Evolutionary conservation across 768 basidiomycete genomes (phyloP), one percentile per base, ranked within the genome.

Genomic region (Phanerochaete carnosa): DNA sequence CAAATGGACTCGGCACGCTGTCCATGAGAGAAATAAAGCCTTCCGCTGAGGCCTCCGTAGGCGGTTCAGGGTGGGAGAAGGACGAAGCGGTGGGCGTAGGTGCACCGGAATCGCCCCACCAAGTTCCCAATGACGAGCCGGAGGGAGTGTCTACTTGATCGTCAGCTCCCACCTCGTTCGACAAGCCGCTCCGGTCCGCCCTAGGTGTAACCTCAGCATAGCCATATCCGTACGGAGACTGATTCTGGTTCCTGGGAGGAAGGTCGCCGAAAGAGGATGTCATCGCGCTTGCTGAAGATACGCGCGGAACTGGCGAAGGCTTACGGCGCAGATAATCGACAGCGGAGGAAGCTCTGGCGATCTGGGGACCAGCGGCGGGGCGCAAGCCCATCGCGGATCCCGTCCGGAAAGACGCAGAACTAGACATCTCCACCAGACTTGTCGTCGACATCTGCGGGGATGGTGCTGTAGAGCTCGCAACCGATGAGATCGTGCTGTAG

Each of bases 401-500:
- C 57, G 83, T 85, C 55, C 88, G 78, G 32, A 78, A 78, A 8
- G 86, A 84, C 45, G 83, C 80, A 12, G 78, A 70, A 22, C 72
- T 65, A 3, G 72, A 62, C 57, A 72, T 72, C 25, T 63, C 71
- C n/a, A 68, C 60, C 47, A 69, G 71, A 62, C 80, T 80, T 6
- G 77, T 68, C 25, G 77, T 69, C 6, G 81, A 84, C 33, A 83
- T 89, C 63, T 84, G 87, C 1, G 92, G 91, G 13, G 93, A 92
- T 2, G 92, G 86, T 45, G 83, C 83, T 3, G 87, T 84, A 6
- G 93, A 92, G 23, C 85, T 82, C 2, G 87, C 83, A 3, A 83
- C 79, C 1, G 95, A 92, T 2, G 95, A 91, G 61, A 99, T 96
- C 6, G 92, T 87, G 64, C 90, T 94, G 75, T 91, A 98, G 66